Percentiles rank a stretch among this genome's conserved stretches.
These are phyloP conservation scores for Gamsiella multidivaricata DNA, from an alignment of 192 early-diverging fungal genomes.

Conservation along the genomic window DNA sequence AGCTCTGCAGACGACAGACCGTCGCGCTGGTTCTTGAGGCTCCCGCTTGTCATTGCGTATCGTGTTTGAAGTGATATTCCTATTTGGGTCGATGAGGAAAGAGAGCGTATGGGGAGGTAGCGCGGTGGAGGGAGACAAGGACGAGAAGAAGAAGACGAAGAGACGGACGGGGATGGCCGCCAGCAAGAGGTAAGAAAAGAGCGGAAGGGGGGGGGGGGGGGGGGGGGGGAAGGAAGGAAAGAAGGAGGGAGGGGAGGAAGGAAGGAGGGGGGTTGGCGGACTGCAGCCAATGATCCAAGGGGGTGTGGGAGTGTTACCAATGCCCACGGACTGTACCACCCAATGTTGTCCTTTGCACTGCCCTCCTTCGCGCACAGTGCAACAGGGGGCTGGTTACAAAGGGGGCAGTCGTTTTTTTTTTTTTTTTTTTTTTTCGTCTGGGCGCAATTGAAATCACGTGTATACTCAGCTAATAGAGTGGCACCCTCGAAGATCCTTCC, in stretches of 20 bases:
- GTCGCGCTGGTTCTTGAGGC: too few relatives aligned
- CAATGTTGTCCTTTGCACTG: too few relatives aligned
- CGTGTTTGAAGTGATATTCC: too few relatives aligned
- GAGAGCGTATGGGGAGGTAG: neutral
- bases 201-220: neutral
- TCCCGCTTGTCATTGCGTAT: too few relatives aligned
- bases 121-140: neutral
- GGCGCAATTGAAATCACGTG: neutral
- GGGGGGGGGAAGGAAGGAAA: neutral
- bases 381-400: too few relatives aligned
- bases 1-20: conserved; percentile 21
- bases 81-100: neutral
- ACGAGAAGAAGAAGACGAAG: neutral
- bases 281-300: too few relatives aligned
- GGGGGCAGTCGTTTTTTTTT: neutral
- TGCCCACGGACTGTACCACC: too few relatives aligned
- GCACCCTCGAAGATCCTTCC: too few relatives aligned
- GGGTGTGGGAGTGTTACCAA: too few relatives aligned
- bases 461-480: too few relatives aligned
- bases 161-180: neutral
- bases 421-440: neutral
- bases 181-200: neutral
- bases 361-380: neutral
- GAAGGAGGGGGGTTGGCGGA: neutral
- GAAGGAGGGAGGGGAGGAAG: conserved; percentile 3